These are phyloP conservation scores for Aschersonia sp. DNA, from an alignment of 2,329 filamentous ascomycete genomes.

Conservation along the genomic window DNA sequence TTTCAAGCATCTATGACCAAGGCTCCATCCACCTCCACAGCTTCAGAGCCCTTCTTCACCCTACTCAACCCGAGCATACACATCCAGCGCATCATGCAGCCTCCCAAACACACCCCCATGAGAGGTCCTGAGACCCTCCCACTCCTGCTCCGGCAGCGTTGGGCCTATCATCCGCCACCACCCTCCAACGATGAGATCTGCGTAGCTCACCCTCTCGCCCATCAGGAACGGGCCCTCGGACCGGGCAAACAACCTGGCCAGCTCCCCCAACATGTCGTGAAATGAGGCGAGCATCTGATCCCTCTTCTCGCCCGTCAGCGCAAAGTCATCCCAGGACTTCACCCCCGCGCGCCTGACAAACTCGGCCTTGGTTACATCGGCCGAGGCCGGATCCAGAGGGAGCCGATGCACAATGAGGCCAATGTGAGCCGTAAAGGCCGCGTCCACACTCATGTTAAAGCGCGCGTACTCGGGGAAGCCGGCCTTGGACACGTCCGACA, in stretches of 20 bases:
- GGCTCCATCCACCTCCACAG: no score
- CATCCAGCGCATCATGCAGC: constrained; percentile 30
- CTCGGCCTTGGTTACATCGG: constrained; percentile 26
- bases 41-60: not conserved
- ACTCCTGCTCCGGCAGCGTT: constrained; percentile 28
- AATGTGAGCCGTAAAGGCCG: constrained; percentile 31
- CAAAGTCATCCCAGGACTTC: constrained; percentile 28
- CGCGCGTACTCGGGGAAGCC: constrained; percentile 7
- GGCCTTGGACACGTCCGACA: constrained; percentile 15
- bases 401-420: constrained; percentile 24
- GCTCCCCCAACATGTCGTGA: constrained; percentile 20
- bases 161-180: constrained; percentile 34
- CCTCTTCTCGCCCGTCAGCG: constrained; percentile 21
- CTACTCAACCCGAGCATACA: constrained; percentile 13
- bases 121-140: constrained; percentile 31
- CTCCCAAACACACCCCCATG: constrained; percentile 34
- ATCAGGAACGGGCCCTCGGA: constrained; percentile 31
- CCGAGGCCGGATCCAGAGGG: constrained; percentile 35
- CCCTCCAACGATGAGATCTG: constrained; percentile 40
- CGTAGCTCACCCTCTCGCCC: constrained; percentile 30
- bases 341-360: constrained; percentile 32
- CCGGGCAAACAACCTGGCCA: constrained; percentile 24
- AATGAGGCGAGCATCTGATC: constrained; percentile 23
- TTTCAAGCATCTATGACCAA: no score
- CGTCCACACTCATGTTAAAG: constrained; percentile 42